Base-by-base conservation (phyloP, 2,329 filamentous ascomycete species). In the Calonectria henricotiae region DNA sequence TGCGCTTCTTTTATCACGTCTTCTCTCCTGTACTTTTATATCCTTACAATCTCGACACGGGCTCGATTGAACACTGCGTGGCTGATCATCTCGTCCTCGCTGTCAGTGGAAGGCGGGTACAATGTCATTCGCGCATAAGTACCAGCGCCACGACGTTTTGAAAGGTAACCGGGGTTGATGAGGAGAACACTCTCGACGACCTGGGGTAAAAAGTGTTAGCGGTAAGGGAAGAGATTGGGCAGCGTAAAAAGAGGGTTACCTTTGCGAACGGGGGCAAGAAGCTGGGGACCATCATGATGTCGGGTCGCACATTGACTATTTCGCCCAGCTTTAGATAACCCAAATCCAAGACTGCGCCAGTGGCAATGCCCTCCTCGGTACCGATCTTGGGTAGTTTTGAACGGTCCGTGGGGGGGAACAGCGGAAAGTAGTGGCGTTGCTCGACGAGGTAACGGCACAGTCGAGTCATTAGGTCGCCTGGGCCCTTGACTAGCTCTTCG, bases 101-200 rank as follows among this genome's bases (percentile, higher is more conserved):
- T 87, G 0, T 91, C 88, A 0, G 93, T 74, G 6, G 82, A 82
- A 15, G 92, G 89, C 2, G 93, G 91, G 73, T 93, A 88, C 7
- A 98, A 83, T 23, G 90, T 90, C 86, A 99, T 89, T 62, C 92
- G 91, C 1, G 94, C 94, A 81, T 93, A 98, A 0, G 95, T 98
- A 6, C 96, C 96, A 0, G 95, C 88, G 1, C 92, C 95, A 69
- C 91, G 91, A 67, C 93, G 90, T 83, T 97, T 98, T 17, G 94
- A 96, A 39, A 98, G 84, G 61, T 90, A 92, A 5, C 96, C 96
- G 0, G 96, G 96, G 80, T 99, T 99, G 78, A 99, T 92, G 13
- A 95, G 91, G 7, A 98, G 83, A 0, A 98, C 95, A 75, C 92
- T 94, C 78, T 98, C 94, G 12, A 98, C 91, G 47, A 98, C 94